Conservation (phyloP, 441 rosid genomes). For the Erodium texanum region DNA sequence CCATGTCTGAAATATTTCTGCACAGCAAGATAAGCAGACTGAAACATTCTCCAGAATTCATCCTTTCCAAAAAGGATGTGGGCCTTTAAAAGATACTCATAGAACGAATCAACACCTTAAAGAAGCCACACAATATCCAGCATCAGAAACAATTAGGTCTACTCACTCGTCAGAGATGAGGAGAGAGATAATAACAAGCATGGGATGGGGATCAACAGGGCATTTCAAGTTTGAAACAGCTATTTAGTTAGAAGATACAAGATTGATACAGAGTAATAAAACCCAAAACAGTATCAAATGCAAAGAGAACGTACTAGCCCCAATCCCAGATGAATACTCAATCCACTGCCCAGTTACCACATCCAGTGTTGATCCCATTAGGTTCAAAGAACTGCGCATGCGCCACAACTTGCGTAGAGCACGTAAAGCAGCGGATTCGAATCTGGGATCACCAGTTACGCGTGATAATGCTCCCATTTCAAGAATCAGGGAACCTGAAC, state of each 20-base stretch:
- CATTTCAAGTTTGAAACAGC: conserved; percentile 10
- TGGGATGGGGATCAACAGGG: conserved; percentile 4
- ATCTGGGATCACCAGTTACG: conserved; percentile 77
- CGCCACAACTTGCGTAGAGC: conserved; percentile 89
- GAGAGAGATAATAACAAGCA: conserved; percentile 5
- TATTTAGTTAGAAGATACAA: not conserved
- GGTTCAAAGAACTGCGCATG: conserved; percentile 85
- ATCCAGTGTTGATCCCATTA: conserved; percentile 78
- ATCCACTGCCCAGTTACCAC: conserved; percentile 80
- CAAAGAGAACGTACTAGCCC: conserved; percentile 60
- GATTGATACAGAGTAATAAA: not conserved
- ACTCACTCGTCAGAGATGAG: conserved; percentile 4
- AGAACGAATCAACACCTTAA: conserved; percentile 93
- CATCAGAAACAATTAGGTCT: conserved; percentile 24
- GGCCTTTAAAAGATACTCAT: conserved; percentile 85
- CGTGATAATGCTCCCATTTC: conserved; percentile 95
- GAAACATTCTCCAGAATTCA: conserved; percentile 94
- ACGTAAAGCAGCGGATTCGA: conserved; percentile 75
- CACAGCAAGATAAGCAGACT: conserved; percentile 75
- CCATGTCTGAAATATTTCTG: conserved; percentile 93
- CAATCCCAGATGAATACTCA: conserved; percentile 85
- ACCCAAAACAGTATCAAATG: conserved; percentile 13
- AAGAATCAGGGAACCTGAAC: conserved; percentile 76
- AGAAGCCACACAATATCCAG: conserved; percentile 21
- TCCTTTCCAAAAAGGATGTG: conserved; percentile 91